Conservation (phyloP, 2,329 filamentous ascomycete species). For the Leptosphaerulina australis region DNA sequence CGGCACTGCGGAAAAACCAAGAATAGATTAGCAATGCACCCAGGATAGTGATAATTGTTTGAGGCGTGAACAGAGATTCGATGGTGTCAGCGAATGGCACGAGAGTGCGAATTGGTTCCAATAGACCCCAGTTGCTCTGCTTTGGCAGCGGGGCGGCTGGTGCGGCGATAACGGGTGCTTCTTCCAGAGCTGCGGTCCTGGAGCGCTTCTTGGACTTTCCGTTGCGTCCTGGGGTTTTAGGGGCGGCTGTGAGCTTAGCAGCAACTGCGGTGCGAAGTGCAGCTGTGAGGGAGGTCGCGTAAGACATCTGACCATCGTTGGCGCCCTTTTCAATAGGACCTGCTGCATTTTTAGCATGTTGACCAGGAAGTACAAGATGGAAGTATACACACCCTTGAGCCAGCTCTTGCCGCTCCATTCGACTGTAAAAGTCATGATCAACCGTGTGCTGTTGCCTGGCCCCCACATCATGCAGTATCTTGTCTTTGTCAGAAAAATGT, state of each 20-base stretch:
- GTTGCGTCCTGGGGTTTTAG: conserved; percentile 55
- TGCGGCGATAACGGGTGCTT: conserved; percentile 48
- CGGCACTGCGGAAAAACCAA: conserved; percentile 46
- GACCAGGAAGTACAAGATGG: neutral
- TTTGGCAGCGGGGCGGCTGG: conserved; percentile 36
- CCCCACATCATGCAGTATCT: conserved; percentile 95
- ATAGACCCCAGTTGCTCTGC: conserved; percentile 68
- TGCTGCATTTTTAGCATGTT: conserved; percentile 49
- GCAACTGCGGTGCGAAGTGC: conserved; percentile 75
- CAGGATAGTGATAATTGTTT: conserved; percentile 76
- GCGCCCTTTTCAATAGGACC: conserved; percentile 95
- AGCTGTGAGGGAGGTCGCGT: conserved; percentile 79
- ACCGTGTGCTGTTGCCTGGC: conserved; percentile 79
- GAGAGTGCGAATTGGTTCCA: conserved; percentile 79
- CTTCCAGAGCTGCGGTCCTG: conserved; percentile 60
- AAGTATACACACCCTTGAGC: conserved; percentile 76
- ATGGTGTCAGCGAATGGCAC: conserved; percentile 73
- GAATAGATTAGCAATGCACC: conserved; percentile 58
- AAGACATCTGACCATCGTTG: conserved; percentile 83
- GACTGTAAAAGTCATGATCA: conserved; percentile 86
- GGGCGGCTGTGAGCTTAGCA: conserved; percentile 60
- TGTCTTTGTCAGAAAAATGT: conserved; percentile 89
- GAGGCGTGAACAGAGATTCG: conserved; percentile 73
- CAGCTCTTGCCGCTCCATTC: conserved; percentile 99
- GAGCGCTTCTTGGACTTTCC: conserved; percentile 61